A percentile compares a stretch with the other conserved stretches of the same genome.
phyloP scores from a whole-genome alignment of 2,329 filamentous ascomycete genomes.

The Pleomassaria siparia region DNA sequence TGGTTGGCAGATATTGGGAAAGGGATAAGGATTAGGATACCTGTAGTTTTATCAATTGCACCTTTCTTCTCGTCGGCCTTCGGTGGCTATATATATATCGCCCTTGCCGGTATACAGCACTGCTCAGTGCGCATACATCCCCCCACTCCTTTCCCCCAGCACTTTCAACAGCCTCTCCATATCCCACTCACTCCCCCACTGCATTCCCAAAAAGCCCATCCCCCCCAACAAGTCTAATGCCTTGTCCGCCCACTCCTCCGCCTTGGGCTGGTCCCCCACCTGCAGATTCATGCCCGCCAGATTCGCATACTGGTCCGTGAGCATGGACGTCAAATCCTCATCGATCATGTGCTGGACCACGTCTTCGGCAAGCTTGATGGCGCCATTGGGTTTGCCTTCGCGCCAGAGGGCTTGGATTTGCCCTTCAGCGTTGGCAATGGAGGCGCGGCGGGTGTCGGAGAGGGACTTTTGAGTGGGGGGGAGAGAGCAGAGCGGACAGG shows the following conservation, averaged over 20 bases:
- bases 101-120: no score
- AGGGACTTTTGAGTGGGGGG: constrained; percentile 3
- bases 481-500: constrained; percentile 19
- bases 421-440: constrained; percentile 11
- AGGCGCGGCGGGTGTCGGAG: constrained; percentile 19
- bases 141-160: constrained; percentile 7
- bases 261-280: constrained; percentile 10
- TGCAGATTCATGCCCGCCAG: constrained; percentile 17
- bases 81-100: background rate
- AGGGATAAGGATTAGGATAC: background rate
- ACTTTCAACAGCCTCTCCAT: constrained; percentile 16
- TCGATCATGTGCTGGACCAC: constrained; percentile 16
- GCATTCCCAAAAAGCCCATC: constrained; percentile 21
- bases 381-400: constrained; percentile 4
- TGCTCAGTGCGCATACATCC: constrained; percentile 2
- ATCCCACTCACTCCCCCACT: constrained; percentile 14
- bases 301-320: constrained; percentile 21
- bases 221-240: constrained; percentile 9
- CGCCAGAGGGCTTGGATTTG: constrained; percentile 12
- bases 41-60: background rate
- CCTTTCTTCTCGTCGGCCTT: background rate
- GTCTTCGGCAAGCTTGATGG: constrained; percentile 16
- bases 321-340: constrained; percentile 15
- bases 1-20: background rate
- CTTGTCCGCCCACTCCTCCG: constrained; percentile 14